These are phyloP conservation scores for Coemansia biformis DNA, from an alignment of 192 early-diverging fungal species.

Conservation along the genomic window DNA sequence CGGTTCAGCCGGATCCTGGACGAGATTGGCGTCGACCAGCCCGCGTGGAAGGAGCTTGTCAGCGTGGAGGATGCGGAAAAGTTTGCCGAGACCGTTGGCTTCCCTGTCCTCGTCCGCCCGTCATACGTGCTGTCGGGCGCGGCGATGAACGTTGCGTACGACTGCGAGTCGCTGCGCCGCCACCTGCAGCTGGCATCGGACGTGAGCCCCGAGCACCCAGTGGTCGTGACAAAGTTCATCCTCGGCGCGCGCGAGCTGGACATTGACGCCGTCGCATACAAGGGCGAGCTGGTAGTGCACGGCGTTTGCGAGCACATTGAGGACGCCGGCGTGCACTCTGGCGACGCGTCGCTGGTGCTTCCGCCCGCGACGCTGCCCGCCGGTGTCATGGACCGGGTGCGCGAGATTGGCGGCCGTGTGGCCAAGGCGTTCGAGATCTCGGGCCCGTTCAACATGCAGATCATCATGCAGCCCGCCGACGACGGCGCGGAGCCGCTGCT, in stretches of 20 bases:
- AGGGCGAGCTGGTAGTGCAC: conserved; percentile 79
- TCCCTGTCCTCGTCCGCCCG: conserved; percentile 92
- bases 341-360: conserved; percentile 89
- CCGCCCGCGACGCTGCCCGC: conserved; percentile 61
- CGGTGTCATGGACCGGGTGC: conserved; percentile 56
- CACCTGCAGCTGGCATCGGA: conserved; percentile 77
- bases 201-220: conserved; percentile 91
- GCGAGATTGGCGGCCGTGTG: conserved; percentile 79
- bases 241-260: conserved; percentile 90
- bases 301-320: conserved; percentile 95
- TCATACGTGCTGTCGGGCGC: conserved; percentile 97
- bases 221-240: conserved; percentile 97
- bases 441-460: conserved; percentile 99
- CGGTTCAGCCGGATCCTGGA: conserved; percentile 92
- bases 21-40: conserved; percentile 91
- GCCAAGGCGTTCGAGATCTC: conserved; percentile 88
- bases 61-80: conserved; percentile 74
- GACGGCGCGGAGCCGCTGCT: conserved; percentile 50
- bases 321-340: conserved; percentile 96
- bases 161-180: conserved; percentile 60
- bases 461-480: conserved; percentile 63
- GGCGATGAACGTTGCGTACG: conserved; percentile 94
- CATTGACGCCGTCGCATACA: conserved; percentile 84
- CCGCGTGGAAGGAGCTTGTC: conserved; percentile 89
- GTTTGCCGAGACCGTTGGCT: conserved; percentile 82